Conservation (phyloP, 148 eudicot genomes). For the Persicaria maculosa region DNA sequence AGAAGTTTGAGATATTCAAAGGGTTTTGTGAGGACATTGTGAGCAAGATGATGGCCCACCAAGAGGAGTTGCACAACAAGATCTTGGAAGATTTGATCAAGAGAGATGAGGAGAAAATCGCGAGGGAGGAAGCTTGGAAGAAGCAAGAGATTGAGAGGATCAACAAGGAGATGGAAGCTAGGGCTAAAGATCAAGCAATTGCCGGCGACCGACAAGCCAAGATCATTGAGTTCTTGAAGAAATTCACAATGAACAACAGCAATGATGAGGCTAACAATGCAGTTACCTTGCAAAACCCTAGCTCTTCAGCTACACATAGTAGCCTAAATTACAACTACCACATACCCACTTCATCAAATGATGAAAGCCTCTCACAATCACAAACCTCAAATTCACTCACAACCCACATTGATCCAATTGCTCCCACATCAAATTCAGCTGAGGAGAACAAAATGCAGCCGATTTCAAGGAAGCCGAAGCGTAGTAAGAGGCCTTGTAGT, state of each 20-base stretch:
- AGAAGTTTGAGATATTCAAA: slow-evolving; percentile 56
- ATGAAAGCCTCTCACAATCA: slow-evolving; percentile 12
- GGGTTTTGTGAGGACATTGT: slow-evolving; percentile 60
- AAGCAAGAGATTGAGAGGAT: slow-evolving; percentile 61
- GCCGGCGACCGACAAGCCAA: slow-evolving; percentile 56
- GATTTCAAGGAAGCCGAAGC: background rate
- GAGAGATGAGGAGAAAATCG: slow-evolving; percentile 61
- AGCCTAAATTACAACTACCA: slow-evolving; percentile 11
- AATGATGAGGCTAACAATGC: background rate
- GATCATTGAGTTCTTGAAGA: slow-evolving; percentile 53
- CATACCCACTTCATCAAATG: slow-evolving; percentile 7
- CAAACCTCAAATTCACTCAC: slow-evolving; percentile 11
- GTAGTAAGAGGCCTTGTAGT: background rate
- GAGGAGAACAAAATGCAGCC: background rate
- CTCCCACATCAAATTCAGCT: slow-evolving; percentile 7
- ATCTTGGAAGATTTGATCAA: slow-evolving; percentile 65
- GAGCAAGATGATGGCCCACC: slow-evolving; percentile 59
- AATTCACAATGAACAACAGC: slow-evolving; percentile 19
- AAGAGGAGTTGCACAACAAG: slow-evolving; percentile 67
- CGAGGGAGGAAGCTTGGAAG: slow-evolving; percentile 79
- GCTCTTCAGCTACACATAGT: slow-evolving; percentile 14
- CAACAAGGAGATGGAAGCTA: slow-evolving; percentile 41
- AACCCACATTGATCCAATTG: slow-evolving; percentile 9
- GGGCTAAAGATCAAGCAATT: slow-evolving; percentile 58
- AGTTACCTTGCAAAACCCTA: slow-evolving; percentile 11